These are phyloP conservation scores for Biancaea sappan DNA, from an alignment of 306 rosid genomes.

Conservation along the genomic window DNA sequence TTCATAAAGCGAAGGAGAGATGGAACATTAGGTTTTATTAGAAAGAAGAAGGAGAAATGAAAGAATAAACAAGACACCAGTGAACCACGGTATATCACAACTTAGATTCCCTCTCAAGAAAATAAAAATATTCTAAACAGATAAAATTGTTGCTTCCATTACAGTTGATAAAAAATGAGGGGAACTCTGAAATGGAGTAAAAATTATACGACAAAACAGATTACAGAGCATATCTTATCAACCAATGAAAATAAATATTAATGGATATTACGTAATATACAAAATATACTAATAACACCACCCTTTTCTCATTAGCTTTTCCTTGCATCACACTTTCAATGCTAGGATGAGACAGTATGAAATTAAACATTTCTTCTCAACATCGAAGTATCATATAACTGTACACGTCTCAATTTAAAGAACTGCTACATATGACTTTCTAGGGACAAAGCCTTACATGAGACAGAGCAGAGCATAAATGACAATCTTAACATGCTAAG, in stretches of 20 bases:
- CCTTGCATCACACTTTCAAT: constrained; percentile 20
- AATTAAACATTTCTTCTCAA: constrained; percentile 1
- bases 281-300: background rate
- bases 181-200: background rate
- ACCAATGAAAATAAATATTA: constrained; percentile 5
- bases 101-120: constrained; percentile 26
- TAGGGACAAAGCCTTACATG: background rate
- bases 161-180: background rate
- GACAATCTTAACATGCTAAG: background rate
- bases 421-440: constrained; percentile 19
- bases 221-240: background rate
- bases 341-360: background rate
- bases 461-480: background rate
- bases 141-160: background rate
- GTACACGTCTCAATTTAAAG: constrained; percentile 21
- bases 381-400: constrained; percentile 15
- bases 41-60: constrained; percentile 6
- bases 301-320: background rate
- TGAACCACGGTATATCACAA: constrained; percentile 5
- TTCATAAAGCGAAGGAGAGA: constrained; percentile 11
- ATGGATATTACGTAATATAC: background rate
- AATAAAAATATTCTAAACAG: background rate
- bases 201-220: background rate
- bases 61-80: constrained; percentile 1
- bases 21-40: constrained; percentile 14